Base-by-base conservation (phyloP, 176 grass and related monocot species). In the Aegilops longissima region DNA sequence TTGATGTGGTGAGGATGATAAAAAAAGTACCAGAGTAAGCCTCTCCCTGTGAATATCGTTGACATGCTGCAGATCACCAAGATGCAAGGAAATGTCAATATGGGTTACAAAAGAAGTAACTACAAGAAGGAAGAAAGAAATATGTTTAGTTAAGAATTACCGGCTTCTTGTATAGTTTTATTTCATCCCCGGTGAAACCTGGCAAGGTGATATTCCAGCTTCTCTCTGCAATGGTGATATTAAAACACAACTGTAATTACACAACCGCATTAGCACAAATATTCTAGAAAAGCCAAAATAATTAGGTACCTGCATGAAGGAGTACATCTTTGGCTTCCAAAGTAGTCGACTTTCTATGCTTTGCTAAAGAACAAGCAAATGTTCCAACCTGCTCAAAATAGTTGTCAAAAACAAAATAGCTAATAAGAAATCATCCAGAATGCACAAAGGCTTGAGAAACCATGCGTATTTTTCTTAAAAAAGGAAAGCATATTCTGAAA, bases 21-120 rank as follows among this genome's bases (percentile, higher is more conserved):
- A 42, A 18, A 74, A 3, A 27, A 38, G 31, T 94, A 97, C 97
- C 92, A 99, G 81, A 73, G 77, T 65, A 89, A 99, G 92, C 81
- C 97, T 97, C 90, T 97, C 94, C 87, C 93, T 96, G 89, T 99
- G 97, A 87, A 97, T 92, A 93, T 99, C 97, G 90, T 86, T 99
- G 65, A 89, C 86, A 76, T 94, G 81, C 97, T 99, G 89, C 84
- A 90, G 66, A 73, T 84, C 16, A 84, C 78, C 10, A 75, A 89
- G 75, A 38, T 36, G 44, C 73, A 80, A 67, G 8, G 21, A 36
- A 86, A 78, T 54, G 73, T 89, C 61, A 87, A 36, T 65, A 45
- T 13, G 76, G 6, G 34, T 77, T 21, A 36, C 5, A 10, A 54
- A 56, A 40, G 10, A 27, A 27, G 27, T 65, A 64, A 80, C 39